A percentile compares a stretch with the other conserved stretches of the same genome.
These are phyloP conservation scores for Annulohypoxylon truncatum DNA, from an alignment of 2,329 filamentous ascomycete genomes.

Conservation along the genomic window DNA sequence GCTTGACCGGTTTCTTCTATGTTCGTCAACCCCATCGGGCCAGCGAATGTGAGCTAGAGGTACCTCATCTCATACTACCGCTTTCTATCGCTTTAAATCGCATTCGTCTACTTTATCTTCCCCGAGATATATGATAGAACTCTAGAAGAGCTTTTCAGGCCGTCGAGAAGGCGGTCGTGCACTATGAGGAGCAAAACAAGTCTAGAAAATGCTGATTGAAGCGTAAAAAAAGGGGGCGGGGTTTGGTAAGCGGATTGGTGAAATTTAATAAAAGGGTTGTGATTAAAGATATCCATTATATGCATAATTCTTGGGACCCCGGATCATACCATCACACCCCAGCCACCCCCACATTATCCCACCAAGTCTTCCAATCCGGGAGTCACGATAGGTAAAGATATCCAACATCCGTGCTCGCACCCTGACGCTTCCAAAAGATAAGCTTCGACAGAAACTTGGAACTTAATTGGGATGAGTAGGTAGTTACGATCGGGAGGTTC, in stretches of 20 bases:
- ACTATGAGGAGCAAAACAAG: conserved; percentile 34
- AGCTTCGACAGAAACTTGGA: neutral
- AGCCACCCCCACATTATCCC: neutral
- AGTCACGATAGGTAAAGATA: neutral
- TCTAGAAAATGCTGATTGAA: too few relatives aligned
- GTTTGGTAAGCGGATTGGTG: too few relatives aligned
- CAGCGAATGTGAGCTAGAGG: conserved; percentile 55
- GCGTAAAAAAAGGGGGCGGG: neutral
- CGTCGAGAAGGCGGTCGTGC: conserved; percentile 53
- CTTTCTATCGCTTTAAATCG: conserved; percentile 57
- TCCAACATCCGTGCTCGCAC: neutral
- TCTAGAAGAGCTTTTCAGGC: conserved; percentile 69
- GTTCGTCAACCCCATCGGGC: conserved; percentile 59
- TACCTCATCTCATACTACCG: conserved; percentile 59
- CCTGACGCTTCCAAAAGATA: too few relatives aligned
- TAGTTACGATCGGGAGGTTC: too few relatives aligned
- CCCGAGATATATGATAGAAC: conserved; percentile 86
- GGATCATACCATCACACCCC: neutral
- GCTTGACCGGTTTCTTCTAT: conserved; percentile 55
- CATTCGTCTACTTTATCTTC: conserved; percentile 80
- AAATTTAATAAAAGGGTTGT: too few relatives aligned
- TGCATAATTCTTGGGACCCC: neutral
- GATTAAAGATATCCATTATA: too few relatives aligned
- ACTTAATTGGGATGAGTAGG: neutral
- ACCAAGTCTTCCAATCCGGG: neutral